Conservation (phyloP, 768 basidiomycete species). For the Atractiella rhizophila region DNA sequence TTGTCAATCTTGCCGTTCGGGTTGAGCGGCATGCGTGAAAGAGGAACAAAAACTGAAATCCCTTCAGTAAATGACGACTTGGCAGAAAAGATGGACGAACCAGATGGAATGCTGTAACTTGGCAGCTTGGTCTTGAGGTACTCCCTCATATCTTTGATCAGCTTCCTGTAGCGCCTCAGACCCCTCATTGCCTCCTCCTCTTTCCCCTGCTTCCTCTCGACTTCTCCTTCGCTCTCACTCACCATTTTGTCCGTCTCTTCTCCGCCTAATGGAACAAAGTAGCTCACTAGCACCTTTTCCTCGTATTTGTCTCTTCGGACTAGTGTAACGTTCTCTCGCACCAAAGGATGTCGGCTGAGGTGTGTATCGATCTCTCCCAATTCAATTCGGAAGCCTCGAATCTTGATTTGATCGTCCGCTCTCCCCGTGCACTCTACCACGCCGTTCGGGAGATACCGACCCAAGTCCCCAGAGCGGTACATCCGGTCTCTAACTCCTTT, state of each 20-base stretch:
- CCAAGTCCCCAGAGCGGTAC: slow-evolving; percentile 93
- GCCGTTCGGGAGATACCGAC: slow-evolving; percentile 74
- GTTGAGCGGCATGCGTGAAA: slow-evolving; percentile 85
- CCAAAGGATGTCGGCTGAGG: slow-evolving; percentile 69
- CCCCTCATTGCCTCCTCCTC: slow-evolving; percentile 47
- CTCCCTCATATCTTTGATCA: slow-evolving; percentile 83
- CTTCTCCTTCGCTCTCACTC: slow-evolving; percentile 26
- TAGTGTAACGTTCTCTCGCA: slow-evolving; percentile 93
- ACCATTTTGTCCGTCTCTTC: slow-evolving; percentile 39
- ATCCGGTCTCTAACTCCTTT: slow-evolving; percentile 85
- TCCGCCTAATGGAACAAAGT: slow-evolving; percentile 71
- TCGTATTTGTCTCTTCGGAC: slow-evolving; percentile 95
- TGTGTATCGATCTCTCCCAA: slow-evolving; percentile 93
- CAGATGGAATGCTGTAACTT: slow-evolving; percentile 69
- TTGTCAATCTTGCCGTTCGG: slow-evolving; percentile 99
- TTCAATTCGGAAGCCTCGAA: slow-evolving; percentile 95
- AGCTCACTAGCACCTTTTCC: slow-evolving; percentile 92
- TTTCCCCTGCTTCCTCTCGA: slow-evolving; percentile 14
- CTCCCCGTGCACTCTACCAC: slow-evolving; percentile 89
- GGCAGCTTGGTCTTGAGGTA: slow-evolving; percentile 92
- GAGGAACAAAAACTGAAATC: slow-evolving; percentile 75
- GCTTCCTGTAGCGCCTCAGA: slow-evolving; percentile 53
- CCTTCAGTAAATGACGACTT: background rate
- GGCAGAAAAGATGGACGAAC: slow-evolving; percentile 27
- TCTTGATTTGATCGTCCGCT: slow-evolving; percentile 97